Evolutionary conservation across 2,329 filamentous ascomycete genomes (phyloP).

Genomic region (Xylaria multiplex): DNA sequence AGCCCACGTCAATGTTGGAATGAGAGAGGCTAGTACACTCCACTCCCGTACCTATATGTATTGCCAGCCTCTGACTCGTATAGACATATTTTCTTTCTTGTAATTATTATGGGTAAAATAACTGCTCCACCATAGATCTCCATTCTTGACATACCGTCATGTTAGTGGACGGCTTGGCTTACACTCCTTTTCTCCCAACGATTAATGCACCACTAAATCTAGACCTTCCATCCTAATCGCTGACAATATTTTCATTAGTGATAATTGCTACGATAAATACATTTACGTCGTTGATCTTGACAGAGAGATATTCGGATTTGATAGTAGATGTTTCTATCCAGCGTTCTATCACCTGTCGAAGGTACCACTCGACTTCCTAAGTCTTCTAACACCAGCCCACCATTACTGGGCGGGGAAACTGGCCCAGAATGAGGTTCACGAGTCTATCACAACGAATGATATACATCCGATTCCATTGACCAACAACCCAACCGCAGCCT

Average conservation of each 20-base stretch:
- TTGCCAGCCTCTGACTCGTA: too few relatives aligned
- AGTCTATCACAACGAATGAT: constrained; percentile 25
- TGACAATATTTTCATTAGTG: not conserved
- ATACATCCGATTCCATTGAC: not conserved
- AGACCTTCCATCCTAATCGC: not conserved
- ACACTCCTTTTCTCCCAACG: not conserved
- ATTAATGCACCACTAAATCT: not conserved
- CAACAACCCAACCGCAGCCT: constrained; percentile 12
- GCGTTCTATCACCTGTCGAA: constrained; percentile 13
- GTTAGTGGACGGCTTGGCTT: too few relatives aligned
- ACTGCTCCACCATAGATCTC: too few relatives aligned
- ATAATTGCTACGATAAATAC: not conserved
- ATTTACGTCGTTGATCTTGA: constrained; percentile 23
- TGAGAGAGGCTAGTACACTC: too few relatives aligned
- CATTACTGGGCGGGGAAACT: constrained; percentile 10
- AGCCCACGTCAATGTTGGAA: too few relatives aligned
- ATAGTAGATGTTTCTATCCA: not conserved
- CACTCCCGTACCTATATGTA: too few relatives aligned
- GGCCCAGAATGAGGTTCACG: not conserved
- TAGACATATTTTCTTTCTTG: too few relatives aligned
- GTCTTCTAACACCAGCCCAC: not conserved
- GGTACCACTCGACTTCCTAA: not conserved
- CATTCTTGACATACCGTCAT: too few relatives aligned
- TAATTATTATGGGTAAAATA: too few relatives aligned
- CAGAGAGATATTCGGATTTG: constrained; percentile 20